Conservation (phyloP, 371 early-diverging fungal genomes). For the Lichtheimia ramosa region DNA sequence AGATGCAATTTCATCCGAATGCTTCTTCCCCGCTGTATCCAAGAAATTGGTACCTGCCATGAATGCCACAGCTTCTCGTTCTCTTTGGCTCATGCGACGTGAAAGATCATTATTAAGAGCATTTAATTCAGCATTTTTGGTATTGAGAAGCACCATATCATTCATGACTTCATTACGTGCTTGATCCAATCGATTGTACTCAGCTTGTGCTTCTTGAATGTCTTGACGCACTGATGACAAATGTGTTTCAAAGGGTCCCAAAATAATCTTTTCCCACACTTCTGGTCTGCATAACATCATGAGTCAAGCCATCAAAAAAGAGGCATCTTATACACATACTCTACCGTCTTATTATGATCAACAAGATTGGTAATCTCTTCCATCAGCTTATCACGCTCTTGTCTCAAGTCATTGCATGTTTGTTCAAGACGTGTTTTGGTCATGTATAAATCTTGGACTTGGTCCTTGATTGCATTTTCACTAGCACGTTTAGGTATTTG, state of each 20-base stretch:
- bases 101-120: conserved; percentile 60
- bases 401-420: conserved; percentile 11
- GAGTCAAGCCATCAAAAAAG: neutral
- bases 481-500: too few relatives aligned
- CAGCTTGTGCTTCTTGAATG: conserved; percentile 1
- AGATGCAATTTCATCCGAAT: neutral
- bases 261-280: neutral
- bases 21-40: conserved; percentile 2
- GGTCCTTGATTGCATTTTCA: neutral
- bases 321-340: neutral
- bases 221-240: conserved; percentile 7
- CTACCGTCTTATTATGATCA: too few relatives aligned
- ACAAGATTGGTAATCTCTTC: conserved; percentile 6
- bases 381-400: conserved; percentile 13
- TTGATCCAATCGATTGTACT: neutral
- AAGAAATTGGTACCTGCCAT: conserved; percentile 30
- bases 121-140: conserved; percentile 56
- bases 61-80: conserved; percentile 46
- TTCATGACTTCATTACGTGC: conserved; percentile 32
- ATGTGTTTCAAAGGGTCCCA: neutral
- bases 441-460: conserved; percentile 3
- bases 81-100: conserved; percentile 45
- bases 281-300: neutral
- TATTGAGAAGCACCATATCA: conserved; percentile 60
- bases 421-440: conserved; percentile 14